These are phyloP conservation scores for Exophiala sideris DNA, from an alignment of 2,329 filamentous ascomycete genomes.

Conservation along the genomic window DNA sequence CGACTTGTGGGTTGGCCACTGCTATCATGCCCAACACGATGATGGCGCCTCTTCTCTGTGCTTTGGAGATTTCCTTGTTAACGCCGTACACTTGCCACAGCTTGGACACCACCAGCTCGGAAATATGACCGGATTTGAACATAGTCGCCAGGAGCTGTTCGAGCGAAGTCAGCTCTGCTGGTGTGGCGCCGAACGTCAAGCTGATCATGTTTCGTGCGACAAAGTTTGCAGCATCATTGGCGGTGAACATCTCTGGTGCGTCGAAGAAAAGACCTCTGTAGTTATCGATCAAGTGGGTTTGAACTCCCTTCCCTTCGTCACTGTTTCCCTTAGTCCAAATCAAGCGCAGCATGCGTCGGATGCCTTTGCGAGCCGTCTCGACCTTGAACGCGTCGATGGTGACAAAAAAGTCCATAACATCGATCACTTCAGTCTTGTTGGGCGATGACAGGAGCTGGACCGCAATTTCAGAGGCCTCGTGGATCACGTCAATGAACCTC, in stretches of 20 bases:
- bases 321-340: slow-evolving; percentile 99
- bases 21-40: slow-evolving; percentile 97
- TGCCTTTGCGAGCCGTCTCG: slow-evolving; percentile 86
- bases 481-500: slow-evolving; percentile 87
- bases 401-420: slow-evolving; percentile 98
- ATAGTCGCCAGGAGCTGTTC: slow-evolving; percentile 94
- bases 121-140: slow-evolving; percentile 90
- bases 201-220: slow-evolving; percentile 99
- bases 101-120: slow-evolving; percentile 82
- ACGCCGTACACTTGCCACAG: slow-evolving; percentile 97
- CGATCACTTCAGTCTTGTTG: slow-evolving; percentile 98
- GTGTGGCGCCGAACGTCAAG: slow-evolving; percentile 90
- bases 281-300: slow-evolving; percentile 93
- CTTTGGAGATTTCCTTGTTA: slow-evolving; percentile 87
- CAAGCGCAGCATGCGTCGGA: slow-evolving; percentile 88
- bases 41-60: slow-evolving; percentile 85
- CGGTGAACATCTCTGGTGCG: slow-evolving; percentile 79
- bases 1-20: slow-evolving; percentile 85
- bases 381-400: slow-evolving; percentile 94
- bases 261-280: slow-evolving; percentile 96
- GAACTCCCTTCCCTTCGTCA: slow-evolving; percentile 96
- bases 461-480: slow-evolving; percentile 74
- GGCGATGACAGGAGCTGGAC: slow-evolving; percentile 86
- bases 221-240: slow-evolving; percentile 91
- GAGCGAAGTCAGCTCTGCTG: slow-evolving; percentile 89